A percentile compares a stretch with the other conserved stretches of the same genome.
Evolutionary conservation across 2,329 filamentous ascomycete species (phyloP).

Genomic region (Cladosporium cucumerinum): DNA sequence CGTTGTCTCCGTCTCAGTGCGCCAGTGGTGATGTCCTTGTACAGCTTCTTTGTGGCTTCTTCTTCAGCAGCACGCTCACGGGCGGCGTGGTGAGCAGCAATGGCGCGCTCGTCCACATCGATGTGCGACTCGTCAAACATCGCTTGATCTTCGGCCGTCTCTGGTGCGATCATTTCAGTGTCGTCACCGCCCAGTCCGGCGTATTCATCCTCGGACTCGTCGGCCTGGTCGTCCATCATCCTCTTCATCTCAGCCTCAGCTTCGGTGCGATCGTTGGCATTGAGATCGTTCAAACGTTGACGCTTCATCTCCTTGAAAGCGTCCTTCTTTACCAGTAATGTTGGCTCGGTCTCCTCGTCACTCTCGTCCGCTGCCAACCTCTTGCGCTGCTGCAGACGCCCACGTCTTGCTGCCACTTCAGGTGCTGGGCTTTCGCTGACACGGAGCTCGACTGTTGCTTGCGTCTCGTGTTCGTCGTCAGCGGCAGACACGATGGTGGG

Average conservation of each 20-base stretch:
- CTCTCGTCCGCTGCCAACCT: conserved; percentile 43
- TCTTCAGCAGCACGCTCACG: conserved; percentile 78
- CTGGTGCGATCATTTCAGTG: conserved; percentile 61
- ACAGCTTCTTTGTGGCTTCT: conserved; percentile 83
- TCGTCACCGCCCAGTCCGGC: conserved; percentile 91
- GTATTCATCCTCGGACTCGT: conserved; percentile 98
- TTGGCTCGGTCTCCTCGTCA: conserved; percentile 38
- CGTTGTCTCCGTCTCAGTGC: conserved; percentile 76
- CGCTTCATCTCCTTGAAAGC: conserved; percentile 70
- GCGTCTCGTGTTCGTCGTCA: conserved; percentile 28
- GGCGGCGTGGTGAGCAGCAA: conserved; percentile 84
- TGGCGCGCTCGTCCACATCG: conserved; percentile 71
- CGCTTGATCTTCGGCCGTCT: conserved; percentile 69
- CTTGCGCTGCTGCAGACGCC: conserved; percentile 48
- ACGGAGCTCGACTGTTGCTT: conserved; percentile 32
- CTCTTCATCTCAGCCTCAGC: conserved; percentile 77
- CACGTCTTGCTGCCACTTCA: conserved; percentile 47
- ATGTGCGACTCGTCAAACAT: conserved; percentile 85
- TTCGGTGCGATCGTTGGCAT: conserved; percentile 41
- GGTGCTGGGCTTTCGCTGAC: conserved; percentile 32
- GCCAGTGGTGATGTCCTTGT: conserved; percentile 88
- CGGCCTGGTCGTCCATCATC: conserved; percentile 88
- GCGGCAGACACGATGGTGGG: conserved; percentile 20
- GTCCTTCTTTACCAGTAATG: conserved; percentile 40
- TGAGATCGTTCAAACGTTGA: conserved; percentile 53